phyloP scores from a whole-genome alignment of 106 monocot species.

The Acorus gramineus region DNA sequence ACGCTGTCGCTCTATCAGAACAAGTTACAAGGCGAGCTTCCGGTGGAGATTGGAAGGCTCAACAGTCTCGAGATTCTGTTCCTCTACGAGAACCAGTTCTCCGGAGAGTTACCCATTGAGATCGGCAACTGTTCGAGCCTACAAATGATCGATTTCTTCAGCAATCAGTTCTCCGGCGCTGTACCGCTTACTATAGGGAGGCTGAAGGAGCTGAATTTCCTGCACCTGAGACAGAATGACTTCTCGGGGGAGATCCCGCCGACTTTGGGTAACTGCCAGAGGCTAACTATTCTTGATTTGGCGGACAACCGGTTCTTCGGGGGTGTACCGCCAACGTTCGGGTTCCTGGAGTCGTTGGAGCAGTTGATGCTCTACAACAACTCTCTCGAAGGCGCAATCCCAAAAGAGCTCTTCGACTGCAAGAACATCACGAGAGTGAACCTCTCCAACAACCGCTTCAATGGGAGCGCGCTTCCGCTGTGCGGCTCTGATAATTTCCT shows the following conservation, averaged over 20 bases:
- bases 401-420: conserved; percentile 58
- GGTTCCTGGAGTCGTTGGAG: conserved; percentile 47
- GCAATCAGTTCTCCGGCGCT: conserved; percentile 57
- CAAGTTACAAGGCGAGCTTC: conserved; percentile 37
- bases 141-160: conserved; percentile 73
- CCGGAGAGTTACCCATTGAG: conserved; percentile 49
- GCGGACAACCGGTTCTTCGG: conserved; percentile 77
- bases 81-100: conserved; percentile 80
- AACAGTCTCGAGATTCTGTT: conserved; percentile 56
- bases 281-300: conserved; percentile 59
- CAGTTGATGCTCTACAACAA: conserved; percentile 96
- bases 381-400: conserved; percentile 56
- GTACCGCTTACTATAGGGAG: conserved; percentile 51
- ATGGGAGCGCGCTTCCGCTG: conserved; percentile 67
- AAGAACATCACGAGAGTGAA: conserved; percentile 84
- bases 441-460: conserved; percentile 63
- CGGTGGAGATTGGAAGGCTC: conserved; percentile 38
- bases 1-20: conserved; percentile 70
- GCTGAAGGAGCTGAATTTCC: conserved; percentile 43
- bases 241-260: conserved; percentile 67
- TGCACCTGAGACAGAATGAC: conserved; percentile 69
- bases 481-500: conserved; percentile 50
- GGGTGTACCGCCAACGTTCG: conserved; percentile 47
- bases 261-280: conserved; percentile 43
- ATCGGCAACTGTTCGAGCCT: conserved; percentile 72